Evolutionary conservation across 805 yeast genomes (phyloP), one percentile per base, ranked within the genome.

Genomic region (Ogataea saltuana): DNA sequence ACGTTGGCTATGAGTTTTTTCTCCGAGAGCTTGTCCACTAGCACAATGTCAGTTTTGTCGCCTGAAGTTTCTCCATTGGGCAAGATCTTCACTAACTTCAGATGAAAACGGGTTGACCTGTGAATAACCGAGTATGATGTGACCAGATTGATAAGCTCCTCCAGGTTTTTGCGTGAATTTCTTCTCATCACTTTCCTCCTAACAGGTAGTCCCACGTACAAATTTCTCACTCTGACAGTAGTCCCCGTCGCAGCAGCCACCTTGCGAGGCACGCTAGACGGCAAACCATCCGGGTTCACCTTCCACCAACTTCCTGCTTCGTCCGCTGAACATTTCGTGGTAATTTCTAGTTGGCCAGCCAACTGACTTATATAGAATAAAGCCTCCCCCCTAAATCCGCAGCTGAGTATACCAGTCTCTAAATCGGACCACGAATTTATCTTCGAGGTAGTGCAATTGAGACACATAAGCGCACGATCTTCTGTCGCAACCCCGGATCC

Each of bases 381-480:
- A 0, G 80, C 78, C 45, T 74, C 75, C 6, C 81, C 83, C 54
- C 78, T 60, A 46, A 71, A 76, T 0, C 82, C 81, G 40, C 71
- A 60, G 0, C 76, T 62, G 1, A 43, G 19, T 4, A 67, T 40
- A 2, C 58, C 58, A 12, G 29, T 33, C 4, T 52, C 44, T 7
- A 75, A 41, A 26, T 71, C 73, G 1, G 55, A 55, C 7, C 57
- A 25, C 0, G 46, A 40, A 0, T 46, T 27, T 3, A 74, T 51
- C 45, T 74, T 76, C 0, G 79, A 73, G 1, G 81, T 76, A 9
- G 70, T 58, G 37, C 62, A 60, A 37, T 65, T 65, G 25, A 60
- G 41, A 41, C 76, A 71, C 61, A 71, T 57, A 6, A 62, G 7
- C 0, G 47, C 34, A n/a, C 71, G 41, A 41, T 66, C 74, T 0